Evolutionary conservation across 2,329 filamentous ascomycete genomes (phyloP).

Genomic region (Colletotrichum navitas): DNA sequence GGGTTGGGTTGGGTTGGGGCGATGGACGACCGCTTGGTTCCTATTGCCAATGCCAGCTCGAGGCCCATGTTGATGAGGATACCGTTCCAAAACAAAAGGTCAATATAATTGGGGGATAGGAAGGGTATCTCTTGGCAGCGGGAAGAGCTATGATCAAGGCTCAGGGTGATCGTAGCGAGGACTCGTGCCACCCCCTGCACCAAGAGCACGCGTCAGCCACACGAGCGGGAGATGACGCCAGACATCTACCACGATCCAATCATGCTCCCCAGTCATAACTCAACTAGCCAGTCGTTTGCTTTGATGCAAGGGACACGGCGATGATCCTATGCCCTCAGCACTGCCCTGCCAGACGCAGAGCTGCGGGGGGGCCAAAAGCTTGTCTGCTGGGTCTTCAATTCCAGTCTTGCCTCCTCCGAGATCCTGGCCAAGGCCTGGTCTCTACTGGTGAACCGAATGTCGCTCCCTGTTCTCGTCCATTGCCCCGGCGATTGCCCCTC

Average conservation of each 20-base stretch:
- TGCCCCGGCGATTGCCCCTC: slow-evolving; percentile 29
- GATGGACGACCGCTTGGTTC: slow-evolving; percentile 1
- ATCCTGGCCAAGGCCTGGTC: not conserved
- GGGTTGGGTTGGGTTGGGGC: not conserved
- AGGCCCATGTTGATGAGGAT: slow-evolving; percentile 12
- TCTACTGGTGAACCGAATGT: not conserved
- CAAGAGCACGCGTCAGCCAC: not conserved
- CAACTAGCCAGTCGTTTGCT: not conserved
- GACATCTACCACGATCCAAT: slow-evolving; percentile 7
- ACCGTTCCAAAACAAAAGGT: not conserved
- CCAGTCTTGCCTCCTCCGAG: not conserved
- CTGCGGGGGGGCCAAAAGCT: slow-evolving; percentile 2
- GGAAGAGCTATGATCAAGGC: slow-evolving; percentile 7
- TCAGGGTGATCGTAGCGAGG: slow-evolving; percentile 14
- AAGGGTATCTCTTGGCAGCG: slow-evolving; percentile 18
- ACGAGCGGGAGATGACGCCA: slow-evolving; percentile 8
- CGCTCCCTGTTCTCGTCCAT: slow-evolving; percentile 32
- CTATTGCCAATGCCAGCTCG: not conserved
- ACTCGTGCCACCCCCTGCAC: slow-evolving; percentile 20
- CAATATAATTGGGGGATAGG: not conserved
- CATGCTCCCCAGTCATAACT: not conserved
- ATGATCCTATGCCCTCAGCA: not conserved
- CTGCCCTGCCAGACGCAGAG: slow-evolving; percentile 18
- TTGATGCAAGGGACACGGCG: not conserved
- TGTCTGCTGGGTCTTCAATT: not conserved